A percentile compares a stretch with the other conserved stretches of the same genome.
These are phyloP conservation scores for Cokeromyces recurvatus DNA, from an alignment of 371 early-diverging fungal genomes.

Conservation along the genomic window DNA sequence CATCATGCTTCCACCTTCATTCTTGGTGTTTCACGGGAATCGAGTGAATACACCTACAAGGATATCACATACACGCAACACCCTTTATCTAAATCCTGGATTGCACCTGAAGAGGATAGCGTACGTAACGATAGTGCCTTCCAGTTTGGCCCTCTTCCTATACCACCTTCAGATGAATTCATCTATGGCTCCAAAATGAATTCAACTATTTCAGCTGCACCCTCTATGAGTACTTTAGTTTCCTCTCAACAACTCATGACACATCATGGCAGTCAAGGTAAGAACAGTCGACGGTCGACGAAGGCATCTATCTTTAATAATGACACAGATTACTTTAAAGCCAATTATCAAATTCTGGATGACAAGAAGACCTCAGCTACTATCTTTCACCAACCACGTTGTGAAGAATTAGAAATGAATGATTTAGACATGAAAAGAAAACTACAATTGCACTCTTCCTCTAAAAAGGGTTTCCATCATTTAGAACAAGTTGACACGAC, in stretches of 20 bases:
- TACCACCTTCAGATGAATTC: not conserved
- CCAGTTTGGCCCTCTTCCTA: constrained; percentile 16
- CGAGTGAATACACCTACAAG: constrained; percentile 9
- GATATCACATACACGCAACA: not conserved
- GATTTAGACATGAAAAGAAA: no score
- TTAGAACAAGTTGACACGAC: not conserved
- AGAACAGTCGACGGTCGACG: not conserved
- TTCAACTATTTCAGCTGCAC: constrained; percentile 11
- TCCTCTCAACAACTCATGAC: constrained; percentile 5
- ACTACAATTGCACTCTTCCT: no score
- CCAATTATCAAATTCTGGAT: not conserved
- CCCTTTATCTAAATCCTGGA: constrained; percentile 11
- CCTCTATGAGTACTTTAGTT: constrained; percentile 11
- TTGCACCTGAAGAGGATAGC: not conserved
- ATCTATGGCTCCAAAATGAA: constrained; percentile 1
- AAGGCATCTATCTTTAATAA: constrained; percentile 1
- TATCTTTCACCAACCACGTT: not conserved
- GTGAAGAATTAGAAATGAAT: no score
- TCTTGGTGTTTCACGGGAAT: constrained; percentile 3
- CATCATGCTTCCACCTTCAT: constrained; percentile 8
- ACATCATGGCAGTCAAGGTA: constrained; percentile 4
- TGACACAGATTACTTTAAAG: not conserved
- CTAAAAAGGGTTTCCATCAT: no score
- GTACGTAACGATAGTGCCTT: constrained; percentile 9
- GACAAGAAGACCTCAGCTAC: not conserved